Evolutionary conservation across 2,329 filamentous ascomycete species (phyloP).

Genomic region (Colletotrichum limetticola): DNA sequence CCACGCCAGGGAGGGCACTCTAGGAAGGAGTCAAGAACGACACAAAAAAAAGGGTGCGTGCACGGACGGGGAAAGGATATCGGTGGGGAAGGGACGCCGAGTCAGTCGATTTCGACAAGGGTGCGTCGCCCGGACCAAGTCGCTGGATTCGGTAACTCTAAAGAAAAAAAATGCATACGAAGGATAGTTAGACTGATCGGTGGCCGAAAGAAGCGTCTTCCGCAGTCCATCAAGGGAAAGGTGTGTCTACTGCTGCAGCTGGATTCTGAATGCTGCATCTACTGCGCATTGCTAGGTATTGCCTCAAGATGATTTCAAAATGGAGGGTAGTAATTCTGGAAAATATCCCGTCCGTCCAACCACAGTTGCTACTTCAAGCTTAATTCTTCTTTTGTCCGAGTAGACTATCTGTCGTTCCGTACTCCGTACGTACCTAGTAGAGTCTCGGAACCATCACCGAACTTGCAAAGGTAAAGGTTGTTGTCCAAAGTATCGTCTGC

Average conservation of each 20-base stretch:
- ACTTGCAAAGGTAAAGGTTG: not conserved
- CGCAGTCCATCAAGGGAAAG: not conserved
- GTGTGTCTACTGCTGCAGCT: not conserved
- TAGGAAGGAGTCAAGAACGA: too few relatives aligned
- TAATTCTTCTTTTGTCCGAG: conserved; percentile 7
- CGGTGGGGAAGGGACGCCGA: conserved; percentile 14
- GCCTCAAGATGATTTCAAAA: not conserved
- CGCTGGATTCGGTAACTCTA: conserved; percentile 1
- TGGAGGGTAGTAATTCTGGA: not conserved
- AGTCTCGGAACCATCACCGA: conserved; percentile 3
- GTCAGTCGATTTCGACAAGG: conserved; percentile 11
- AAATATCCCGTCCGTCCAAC: not conserved
- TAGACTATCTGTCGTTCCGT: too few relatives aligned
- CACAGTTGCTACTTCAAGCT: conserved; percentile 1
- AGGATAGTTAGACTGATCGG: not conserved
- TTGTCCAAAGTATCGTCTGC: not conserved
- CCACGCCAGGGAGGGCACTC: too few relatives aligned
- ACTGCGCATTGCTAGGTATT: not conserved
- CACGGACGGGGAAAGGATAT: conserved; percentile 28
- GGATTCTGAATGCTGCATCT: not conserved
- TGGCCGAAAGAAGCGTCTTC: conserved; percentile 22
- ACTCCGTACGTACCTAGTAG: not conserved
- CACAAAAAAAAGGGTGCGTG: conserved; percentile 8
- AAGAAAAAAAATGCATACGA: not conserved
- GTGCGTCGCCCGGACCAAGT: not conserved